Conservation (phyloP, 371 early-diverging fungal species). For the Dichotomocladium elegans region DNA sequence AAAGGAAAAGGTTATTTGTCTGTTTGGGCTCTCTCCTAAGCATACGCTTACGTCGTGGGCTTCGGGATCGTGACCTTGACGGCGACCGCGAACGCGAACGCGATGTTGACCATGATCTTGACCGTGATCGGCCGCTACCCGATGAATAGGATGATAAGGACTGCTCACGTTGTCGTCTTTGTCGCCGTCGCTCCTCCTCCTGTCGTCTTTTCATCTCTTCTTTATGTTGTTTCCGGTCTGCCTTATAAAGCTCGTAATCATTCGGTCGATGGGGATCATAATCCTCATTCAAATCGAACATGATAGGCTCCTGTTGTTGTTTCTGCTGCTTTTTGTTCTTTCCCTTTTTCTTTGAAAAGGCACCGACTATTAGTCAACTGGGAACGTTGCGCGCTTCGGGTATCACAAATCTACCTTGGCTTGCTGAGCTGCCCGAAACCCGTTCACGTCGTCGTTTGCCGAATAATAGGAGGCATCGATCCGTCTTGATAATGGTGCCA, state of each 20-base stretch:
- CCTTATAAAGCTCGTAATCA: constrained; percentile 59
- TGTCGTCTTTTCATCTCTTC: constrained; percentile 26
- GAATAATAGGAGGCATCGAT: constrained; percentile 12
- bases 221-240: constrained; percentile 27
- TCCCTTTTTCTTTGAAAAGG: constrained; percentile 17
- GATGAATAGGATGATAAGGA: constrained; percentile 19
- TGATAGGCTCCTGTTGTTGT: constrained; percentile 22
- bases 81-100: not conserved
- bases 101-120: constrained; percentile 20
- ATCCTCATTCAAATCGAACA: constrained; percentile 47
- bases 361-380: not conserved
- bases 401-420: constrained; percentile 4
- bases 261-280: constrained; percentile 63
- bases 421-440: constrained; percentile 13
- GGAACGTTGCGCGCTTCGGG: not conserved
- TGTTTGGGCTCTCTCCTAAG: not conserved
- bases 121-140: constrained; percentile 14
- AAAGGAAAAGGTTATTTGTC: no score
- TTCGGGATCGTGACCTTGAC: constrained; percentile 8
- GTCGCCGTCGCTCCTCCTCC: constrained; percentile 5
- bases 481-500: not conserved
- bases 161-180: constrained; percentile 8
- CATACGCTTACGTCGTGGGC: constrained; percentile 7
- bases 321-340: constrained; percentile 18
- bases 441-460: constrained; percentile 40